These are phyloP conservation scores for Acanthamoeba royreba DNA, from an alignment of 208 protist species.

Conservation along the genomic window DNA sequence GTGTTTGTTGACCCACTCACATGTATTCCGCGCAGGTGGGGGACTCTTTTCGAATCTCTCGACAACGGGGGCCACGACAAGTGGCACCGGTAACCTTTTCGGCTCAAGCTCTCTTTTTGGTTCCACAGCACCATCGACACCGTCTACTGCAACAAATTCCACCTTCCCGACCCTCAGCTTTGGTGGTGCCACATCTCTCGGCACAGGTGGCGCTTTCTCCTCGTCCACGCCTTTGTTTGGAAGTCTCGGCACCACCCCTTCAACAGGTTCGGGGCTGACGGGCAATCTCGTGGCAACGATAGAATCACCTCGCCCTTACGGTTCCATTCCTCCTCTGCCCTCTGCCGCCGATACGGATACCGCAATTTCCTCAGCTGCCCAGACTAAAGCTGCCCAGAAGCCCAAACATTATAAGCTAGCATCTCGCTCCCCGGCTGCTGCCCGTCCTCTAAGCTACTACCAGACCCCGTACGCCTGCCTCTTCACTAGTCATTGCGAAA, in stretches of 20 bases:
- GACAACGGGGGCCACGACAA: too few species aligned
- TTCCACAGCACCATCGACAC: too few species aligned
- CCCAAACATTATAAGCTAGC: constrained; percentile 31
- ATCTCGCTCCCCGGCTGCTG: not conserved
- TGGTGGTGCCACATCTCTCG: too few species aligned
- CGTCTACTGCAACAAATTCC: too few species aligned
- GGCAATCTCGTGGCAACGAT: not conserved
- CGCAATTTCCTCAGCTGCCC: not conserved
- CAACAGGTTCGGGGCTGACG: not conserved
- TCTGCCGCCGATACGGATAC: not conserved
- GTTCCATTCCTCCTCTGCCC: not conserved
- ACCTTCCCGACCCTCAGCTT: too few species aligned
- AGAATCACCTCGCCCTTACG: not conserved
- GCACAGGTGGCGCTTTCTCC: too few species aligned
- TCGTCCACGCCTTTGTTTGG: too few species aligned
- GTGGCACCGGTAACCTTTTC: too few species aligned
- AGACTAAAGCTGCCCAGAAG: not conserved
- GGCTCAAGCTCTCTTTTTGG: too few species aligned
- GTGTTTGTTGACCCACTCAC: too few species aligned
- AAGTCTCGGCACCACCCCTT: not conserved
- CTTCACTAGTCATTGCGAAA: not conserved
- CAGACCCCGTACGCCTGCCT: not conserved
- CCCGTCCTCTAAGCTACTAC: not conserved
- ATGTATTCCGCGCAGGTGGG: too few species aligned
- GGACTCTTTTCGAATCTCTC: too few species aligned